Percentiles rank a stretch among this genome's conserved stretches.
phyloP scores from a whole-genome alignment of 345 rosid species.

The thale cress (Arabidopsis thaliana) region TAIR10.1 NC_003074.8:8076501-8077000 shows the following conservation, averaged over 20 bases:
- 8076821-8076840: constrained; percentile 42
- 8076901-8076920: constrained; percentile 41
- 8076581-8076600: not conserved
- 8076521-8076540: not conserved
- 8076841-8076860: constrained; percentile 23
- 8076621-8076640: not conserved
- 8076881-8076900: constrained; percentile 33
- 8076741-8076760: constrained; percentile 29
- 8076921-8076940: constrained; percentile 30
- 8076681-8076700: constrained; percentile 17
- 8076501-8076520: not conserved
- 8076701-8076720: constrained; percentile 8
- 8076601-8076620: not conserved
- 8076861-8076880: constrained; percentile 41
- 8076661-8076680: not conserved
- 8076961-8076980: constrained; percentile 42
- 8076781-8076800: constrained; percentile 42
- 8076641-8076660: constrained; percentile 6
- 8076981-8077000: constrained; percentile 24
- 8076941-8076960: constrained; percentile 31
- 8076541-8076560: not conserved
- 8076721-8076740: not conserved
- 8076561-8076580: not conserved
- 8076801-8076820: constrained; percentile 44
- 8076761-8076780: constrained; percentile 24